These are phyloP conservation scores for Pterocarpus santalinus DNA, from an alignment of 306 rosid genomes.

Conservation along the genomic window DNA sequence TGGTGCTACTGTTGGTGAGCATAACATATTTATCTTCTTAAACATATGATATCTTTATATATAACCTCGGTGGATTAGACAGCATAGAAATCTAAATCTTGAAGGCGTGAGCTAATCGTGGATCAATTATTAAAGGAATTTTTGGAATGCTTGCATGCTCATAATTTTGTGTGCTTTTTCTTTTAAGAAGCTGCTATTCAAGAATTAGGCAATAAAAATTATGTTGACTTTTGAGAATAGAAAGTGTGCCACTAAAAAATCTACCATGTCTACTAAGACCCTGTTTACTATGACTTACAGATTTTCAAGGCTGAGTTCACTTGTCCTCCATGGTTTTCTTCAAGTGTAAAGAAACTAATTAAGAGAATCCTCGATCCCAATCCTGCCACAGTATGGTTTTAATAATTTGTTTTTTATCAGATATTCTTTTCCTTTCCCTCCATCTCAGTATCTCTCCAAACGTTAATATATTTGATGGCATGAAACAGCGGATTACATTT, in stretches of 20 bases:
- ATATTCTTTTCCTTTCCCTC: neutral
- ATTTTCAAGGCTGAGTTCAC: slow-evolving; percentile 70
- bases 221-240: neutral
- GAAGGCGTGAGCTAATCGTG: neutral
- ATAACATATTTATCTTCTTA: slow-evolving; percentile 5
- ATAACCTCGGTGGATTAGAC: neutral
- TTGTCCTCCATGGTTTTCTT: slow-evolving; percentile 80
- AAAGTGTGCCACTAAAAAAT: neutral
- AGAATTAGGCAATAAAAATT: neutral
- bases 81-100: neutral
- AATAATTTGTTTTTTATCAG: neutral
- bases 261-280: neutral
- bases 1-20: neutral
- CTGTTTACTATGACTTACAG: slow-evolving; percentile 47
- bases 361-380: slow-evolving; percentile 83
- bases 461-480: slow-evolving; percentile 30
- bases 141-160: neutral
- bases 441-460: slow-evolving; percentile 6
- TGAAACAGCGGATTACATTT: slow-evolving; percentile 73
- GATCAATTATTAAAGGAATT: neutral
- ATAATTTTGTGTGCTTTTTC: neutral
- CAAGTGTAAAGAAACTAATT: slow-evolving; percentile 71
- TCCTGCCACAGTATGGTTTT: slow-evolving; percentile 65
- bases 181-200: neutral
- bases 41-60: slow-evolving; percentile 2